Evolutionary conservation across 495 filamentous ascomycete genomes (phyloP).

Genomic region (Friedmanniomyces endolithicus): DNA sequence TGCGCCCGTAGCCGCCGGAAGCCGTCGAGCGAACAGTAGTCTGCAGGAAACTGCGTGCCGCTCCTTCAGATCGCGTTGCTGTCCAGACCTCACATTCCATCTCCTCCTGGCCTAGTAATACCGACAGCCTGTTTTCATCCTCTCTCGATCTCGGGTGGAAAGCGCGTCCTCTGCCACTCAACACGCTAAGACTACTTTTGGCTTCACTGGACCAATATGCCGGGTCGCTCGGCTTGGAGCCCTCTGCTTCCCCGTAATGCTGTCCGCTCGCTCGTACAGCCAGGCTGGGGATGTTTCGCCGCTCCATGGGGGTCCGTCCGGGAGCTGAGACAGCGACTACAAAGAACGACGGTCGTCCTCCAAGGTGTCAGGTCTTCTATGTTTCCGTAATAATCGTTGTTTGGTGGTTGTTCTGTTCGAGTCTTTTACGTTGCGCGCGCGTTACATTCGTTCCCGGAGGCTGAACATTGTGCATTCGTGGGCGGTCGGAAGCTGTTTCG

Average conservation of each 20-base stretch:
- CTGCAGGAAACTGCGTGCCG: background rate
- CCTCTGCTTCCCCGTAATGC: background rate
- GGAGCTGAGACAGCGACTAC: background rate
- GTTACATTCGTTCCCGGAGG: background rate
- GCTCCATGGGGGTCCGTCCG: background rate
- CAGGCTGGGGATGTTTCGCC: background rate
- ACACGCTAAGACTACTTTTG: background rate
- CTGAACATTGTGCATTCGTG: background rate
- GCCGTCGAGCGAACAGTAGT: background rate
- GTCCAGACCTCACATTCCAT: background rate
- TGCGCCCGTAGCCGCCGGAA: background rate
- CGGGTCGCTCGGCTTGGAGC: background rate
- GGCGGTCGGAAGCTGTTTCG: background rate
- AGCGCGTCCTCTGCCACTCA: background rate
- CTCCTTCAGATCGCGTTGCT: background rate
- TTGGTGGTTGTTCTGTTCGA: background rate
- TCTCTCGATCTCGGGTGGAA: background rate
- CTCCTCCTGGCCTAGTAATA: background rate
- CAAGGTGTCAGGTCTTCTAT: background rate
- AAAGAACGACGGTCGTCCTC: background rate
- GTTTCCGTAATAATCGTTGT: background rate
- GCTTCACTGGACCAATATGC: background rate
- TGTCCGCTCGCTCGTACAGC: background rate
- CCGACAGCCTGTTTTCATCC: background rate
- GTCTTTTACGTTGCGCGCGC: background rate